Evolutionary conservation across 2,329 filamentous ascomycete genomes (phyloP).

Genomic region (Ceratocystis diversiconidia): DNA sequence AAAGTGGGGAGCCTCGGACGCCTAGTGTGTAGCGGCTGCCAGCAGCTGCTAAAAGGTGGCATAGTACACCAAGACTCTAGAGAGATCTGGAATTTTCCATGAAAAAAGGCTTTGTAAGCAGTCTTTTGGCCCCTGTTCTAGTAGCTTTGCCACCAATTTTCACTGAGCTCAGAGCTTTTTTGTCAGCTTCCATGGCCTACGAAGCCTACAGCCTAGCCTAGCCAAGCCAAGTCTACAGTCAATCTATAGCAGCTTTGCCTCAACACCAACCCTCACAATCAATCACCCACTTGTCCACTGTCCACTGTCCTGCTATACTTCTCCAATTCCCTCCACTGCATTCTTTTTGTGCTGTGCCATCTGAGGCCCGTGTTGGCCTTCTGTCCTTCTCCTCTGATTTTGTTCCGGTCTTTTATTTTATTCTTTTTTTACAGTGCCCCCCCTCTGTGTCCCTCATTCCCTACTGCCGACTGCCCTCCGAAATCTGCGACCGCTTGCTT

Average conservation of each 20-base stretch:
- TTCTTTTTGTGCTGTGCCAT: neutral
- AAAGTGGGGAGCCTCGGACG: neutral
- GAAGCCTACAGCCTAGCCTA: neutral
- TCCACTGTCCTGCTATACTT: neutral
- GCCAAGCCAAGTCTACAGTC: no score
- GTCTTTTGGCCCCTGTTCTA: neutral
- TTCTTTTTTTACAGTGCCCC: neutral
- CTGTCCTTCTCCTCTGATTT: neutral
- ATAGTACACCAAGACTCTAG: neutral
- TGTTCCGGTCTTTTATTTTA: neutral
- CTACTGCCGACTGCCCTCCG: neutral
- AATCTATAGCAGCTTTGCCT: no score
- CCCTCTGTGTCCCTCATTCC: constrained; percentile 1
- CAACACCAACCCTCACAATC: neutral
- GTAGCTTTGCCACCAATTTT: neutral
- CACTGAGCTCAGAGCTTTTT: neutral
- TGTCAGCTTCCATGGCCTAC: neutral
- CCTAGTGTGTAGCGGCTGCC: neutral
- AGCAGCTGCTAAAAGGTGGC: neutral
- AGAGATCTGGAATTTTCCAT: constrained; percentile 21
- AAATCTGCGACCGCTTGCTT: neutral
- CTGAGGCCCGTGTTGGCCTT: constrained; percentile 4
- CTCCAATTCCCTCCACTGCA: neutral
- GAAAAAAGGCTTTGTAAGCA: constrained; percentile 15
- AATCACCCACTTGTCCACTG: neutral